Percentiles rank a stretch among this genome's conserved stretches.
Evolutionary conservation across 148 eudicot genomes (phyloP).

Genomic region (Hydrangea macrophylla): DNA sequence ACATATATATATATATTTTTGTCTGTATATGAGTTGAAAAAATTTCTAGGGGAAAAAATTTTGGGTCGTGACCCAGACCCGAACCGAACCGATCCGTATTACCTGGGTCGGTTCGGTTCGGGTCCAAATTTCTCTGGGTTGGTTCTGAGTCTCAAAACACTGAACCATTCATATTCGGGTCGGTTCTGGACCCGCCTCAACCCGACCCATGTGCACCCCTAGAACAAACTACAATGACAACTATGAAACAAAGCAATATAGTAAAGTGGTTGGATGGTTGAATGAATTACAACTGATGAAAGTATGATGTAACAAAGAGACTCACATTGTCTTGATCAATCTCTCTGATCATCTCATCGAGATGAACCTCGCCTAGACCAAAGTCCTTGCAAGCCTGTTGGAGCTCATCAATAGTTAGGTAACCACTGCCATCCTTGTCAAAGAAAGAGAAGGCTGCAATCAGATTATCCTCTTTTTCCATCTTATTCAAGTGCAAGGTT

Average conservation of each 20-base stretch:
- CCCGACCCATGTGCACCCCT: not conserved
- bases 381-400: constrained; percentile 39
- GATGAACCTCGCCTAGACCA: constrained; percentile 34
- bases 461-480: constrained; percentile 37
- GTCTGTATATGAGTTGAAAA: not conserved
- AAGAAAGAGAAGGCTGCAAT: constrained; percentile 34
- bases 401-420: constrained; percentile 37
- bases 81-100: too few species aligned
- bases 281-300: not conserved
- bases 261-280: not conserved
- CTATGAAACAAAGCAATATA: not conserved
- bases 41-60: not conserved
- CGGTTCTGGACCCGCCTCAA: too few species aligned
- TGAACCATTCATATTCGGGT: not conserved
- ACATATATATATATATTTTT: too few species aligned
- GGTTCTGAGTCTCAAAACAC: not conserved
- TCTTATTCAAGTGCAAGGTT: constrained; percentile 40
- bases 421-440: constrained; percentile 41
- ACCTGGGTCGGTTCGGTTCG: too few species aligned
- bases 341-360: constrained; percentile 36
- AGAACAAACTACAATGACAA: not conserved
- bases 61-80: too few species aligned
- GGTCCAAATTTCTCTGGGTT: too few species aligned
- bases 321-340: constrained; percentile 39
- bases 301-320: constrained; percentile 1